phyloP scores from a whole-genome alignment of 164 flowering plant species.

The Piper betle region DNA sequence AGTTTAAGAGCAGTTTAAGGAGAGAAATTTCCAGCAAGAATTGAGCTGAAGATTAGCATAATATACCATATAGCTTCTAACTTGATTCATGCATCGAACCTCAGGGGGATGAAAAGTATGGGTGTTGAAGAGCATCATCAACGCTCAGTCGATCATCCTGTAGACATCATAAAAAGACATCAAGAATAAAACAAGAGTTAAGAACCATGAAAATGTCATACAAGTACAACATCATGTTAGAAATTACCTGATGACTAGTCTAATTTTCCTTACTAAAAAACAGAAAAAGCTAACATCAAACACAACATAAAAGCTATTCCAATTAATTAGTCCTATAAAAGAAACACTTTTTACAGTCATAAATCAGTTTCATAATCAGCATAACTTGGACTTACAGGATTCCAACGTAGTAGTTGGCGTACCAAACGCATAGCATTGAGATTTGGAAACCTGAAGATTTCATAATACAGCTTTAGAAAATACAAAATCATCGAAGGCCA shows the following conservation, averaged over 20 bases:
- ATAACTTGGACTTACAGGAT: constrained; percentile 59
- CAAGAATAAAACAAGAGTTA: too few species aligned
- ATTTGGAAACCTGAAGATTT: constrained; percentile 66
- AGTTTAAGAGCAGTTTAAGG: background rate
- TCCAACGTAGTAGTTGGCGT: constrained; percentile 70
- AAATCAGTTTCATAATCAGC: background rate
- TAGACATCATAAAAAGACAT: constrained; percentile 1
- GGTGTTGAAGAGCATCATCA: constrained; percentile 87
- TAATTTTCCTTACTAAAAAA: too few species aligned
- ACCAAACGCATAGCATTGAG: constrained; percentile 79
- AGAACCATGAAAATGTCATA: too few species aligned
- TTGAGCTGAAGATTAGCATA: background rate
- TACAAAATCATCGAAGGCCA: background rate
- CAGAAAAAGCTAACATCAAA: too few species aligned
- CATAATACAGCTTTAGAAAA: background rate
- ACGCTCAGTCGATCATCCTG: constrained; percentile 85
- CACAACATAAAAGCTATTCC: too few species aligned
- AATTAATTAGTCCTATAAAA: too few species aligned
- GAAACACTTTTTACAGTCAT: too few species aligned
- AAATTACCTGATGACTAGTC: too few species aligned
- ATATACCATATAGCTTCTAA: background rate
- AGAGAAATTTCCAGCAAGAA: background rate
- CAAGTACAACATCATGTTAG: too few species aligned
- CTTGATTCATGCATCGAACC: constrained; percentile 14
- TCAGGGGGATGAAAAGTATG: constrained; percentile 46